These are phyloP conservation scores for Plasmopara viticola DNA, from an alignment of 352 stramenopile genomes.

Conservation along the genomic window DNA sequence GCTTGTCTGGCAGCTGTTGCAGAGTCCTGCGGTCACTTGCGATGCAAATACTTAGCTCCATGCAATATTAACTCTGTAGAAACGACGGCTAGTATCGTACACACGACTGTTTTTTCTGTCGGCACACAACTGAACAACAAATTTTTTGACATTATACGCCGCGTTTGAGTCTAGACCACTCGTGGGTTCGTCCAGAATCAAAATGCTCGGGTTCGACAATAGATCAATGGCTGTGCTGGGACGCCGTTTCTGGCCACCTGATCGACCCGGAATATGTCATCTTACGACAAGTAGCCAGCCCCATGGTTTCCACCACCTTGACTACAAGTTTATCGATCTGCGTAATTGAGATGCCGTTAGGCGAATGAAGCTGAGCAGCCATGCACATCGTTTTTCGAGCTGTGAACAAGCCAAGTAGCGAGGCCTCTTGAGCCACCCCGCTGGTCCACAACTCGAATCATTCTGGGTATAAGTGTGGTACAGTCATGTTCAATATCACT, in stretches of 20 bases:
- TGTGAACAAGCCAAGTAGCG: neutral
- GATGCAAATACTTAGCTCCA: too few relatives aligned
- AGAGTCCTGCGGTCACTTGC: too few relatives aligned
- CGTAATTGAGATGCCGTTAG: neutral
- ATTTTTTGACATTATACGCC: neutral
- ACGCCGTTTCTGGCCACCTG: neutral
- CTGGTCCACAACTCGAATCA: neutral
- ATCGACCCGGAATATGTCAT: neutral
- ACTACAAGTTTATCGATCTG: neutral
- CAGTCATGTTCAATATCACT: too few relatives aligned
- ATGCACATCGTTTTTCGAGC: neutral
- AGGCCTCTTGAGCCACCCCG: neutral
- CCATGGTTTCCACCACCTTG: neutral
- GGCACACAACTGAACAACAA: neutral
- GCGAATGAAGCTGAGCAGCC: neutral
- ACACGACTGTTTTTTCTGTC: neutral
- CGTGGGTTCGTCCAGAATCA: neutral
- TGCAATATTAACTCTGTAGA: too few relatives aligned
- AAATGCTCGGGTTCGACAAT: neutral
- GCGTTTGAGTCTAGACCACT: neutral
- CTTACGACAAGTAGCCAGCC: neutral
- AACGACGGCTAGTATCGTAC: neutral
- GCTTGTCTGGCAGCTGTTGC: too few relatives aligned
- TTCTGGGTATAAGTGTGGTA: neutral
- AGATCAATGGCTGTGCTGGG: neutral